Conservation (phyloP, 495 filamentous ascomycete species). For the Penicillium taxi region DNA sequence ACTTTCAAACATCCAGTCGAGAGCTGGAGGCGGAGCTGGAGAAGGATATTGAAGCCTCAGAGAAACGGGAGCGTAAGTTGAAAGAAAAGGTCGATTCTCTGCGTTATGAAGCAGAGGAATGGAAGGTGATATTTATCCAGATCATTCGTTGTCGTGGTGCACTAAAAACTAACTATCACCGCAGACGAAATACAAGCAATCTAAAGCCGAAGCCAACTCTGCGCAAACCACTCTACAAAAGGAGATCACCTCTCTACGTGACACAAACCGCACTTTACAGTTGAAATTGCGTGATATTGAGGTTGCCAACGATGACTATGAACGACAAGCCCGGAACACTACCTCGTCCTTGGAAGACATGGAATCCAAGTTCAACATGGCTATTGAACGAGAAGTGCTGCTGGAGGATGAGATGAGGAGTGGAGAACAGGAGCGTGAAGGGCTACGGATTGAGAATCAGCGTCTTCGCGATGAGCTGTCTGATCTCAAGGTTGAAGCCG, state of each 20-base stretch:
- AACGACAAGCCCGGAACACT: slow-evolving; percentile 88
- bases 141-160: neutral
- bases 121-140: slow-evolving; percentile 65
- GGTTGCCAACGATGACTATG: slow-evolving; percentile 96
- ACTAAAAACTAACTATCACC: too few relatives aligned
- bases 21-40: slow-evolving; percentile 93
- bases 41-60: slow-evolving; percentile 90
- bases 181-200: slow-evolving; percentile 92
- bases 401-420: slow-evolving; percentile 87
- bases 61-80: slow-evolving; percentile 80
- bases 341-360: slow-evolving; percentile 92
- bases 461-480: slow-evolving; percentile 81
- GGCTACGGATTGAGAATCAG: slow-evolving; percentile 79
- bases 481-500: slow-evolving; percentile 87
- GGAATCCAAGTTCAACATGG: slow-evolving; percentile 91
- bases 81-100: slow-evolving; percentile 78
- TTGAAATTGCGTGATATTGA: slow-evolving; percentile 87
- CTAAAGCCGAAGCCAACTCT: slow-evolving; percentile 73
- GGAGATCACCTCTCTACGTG: slow-evolving; percentile 85
- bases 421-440: slow-evolving; percentile 85
- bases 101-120: slow-evolving; percentile 88
- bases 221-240: slow-evolving; percentile 87
- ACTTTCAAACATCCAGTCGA: slow-evolving; percentile 89
- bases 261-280: slow-evolving; percentile 71
- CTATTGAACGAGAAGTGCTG: slow-evolving; percentile 86